These are phyloP conservation scores for Pestalotiopsis sp. DNA, from an alignment of 2,329 filamentous ascomycete genomes.

Conservation along the genomic window DNA sequence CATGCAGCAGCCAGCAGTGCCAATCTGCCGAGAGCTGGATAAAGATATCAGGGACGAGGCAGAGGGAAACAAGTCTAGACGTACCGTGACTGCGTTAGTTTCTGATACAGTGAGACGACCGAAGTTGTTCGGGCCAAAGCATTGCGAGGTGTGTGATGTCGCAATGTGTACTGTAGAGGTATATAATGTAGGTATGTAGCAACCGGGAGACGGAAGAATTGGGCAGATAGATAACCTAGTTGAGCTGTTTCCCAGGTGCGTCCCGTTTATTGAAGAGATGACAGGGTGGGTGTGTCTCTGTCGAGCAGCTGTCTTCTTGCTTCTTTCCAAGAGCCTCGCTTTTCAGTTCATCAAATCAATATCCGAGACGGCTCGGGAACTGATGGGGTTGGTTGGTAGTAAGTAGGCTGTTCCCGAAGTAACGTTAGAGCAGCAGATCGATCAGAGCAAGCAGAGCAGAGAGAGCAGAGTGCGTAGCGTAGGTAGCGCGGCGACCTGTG, in stretches of 20 bases:
- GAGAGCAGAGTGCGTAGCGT: background rate
- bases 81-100: slow-evolving; percentile 8
- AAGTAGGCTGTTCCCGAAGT: background rate
- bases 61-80: slow-evolving; percentile 16
- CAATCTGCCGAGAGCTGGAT: slow-evolving; percentile 31
- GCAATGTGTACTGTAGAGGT: slow-evolving; percentile 2
- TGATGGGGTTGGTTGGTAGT: background rate
- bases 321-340: background rate
- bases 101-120: slow-evolving; percentile 1
- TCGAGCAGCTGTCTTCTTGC: background rate
- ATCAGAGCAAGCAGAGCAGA: background rate
- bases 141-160: slow-evolving; percentile 9
- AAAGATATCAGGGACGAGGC: slow-evolving; percentile 22
- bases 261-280: background rate
- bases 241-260: background rate
- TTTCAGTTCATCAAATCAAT: background rate
- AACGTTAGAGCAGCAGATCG: background rate
- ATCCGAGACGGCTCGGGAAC: background rate
- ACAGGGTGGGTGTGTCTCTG: background rate
- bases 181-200: background rate
- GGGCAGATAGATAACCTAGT: background rate
- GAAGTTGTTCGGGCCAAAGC: slow-evolving; percentile 1
- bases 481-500: background rate
- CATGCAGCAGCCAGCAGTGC: slow-evolving; percentile 17
- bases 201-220: slow-evolving; percentile 14